phyloP scores from a whole-genome alignment of 2,329 filamentous ascomycete genomes.

The Stemphylium beticola region DNA sequence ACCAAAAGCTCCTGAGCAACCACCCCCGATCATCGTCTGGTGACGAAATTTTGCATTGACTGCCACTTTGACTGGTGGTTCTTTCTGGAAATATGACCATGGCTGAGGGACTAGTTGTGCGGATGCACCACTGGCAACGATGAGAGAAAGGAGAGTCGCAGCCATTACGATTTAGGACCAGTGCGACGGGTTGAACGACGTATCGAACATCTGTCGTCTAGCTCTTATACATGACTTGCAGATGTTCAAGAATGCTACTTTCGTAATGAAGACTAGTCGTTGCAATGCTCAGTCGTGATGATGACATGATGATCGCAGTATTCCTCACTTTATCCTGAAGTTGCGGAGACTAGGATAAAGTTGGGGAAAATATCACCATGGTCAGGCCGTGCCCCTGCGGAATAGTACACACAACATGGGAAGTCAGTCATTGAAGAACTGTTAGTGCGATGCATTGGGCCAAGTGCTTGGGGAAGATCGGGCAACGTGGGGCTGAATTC shows the following conservation, averaged over 20 bases:
- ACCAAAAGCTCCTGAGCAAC: slow-evolving; percentile 15
- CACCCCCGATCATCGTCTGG: slow-evolving; percentile 14
- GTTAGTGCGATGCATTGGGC: neutral
- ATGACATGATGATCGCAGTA: neutral
- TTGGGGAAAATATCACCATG: neutral
- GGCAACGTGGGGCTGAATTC: neutral
- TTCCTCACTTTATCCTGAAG: neutral
- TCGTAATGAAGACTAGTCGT: too few species aligned
- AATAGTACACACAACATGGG: neutral
- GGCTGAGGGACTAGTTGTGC: slow-evolving; percentile 9
- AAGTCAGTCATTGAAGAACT: neutral
- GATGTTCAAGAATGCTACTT: too few species aligned
- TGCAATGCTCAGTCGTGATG: neutral
- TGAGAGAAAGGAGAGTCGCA: neutral
- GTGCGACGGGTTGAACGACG: too few species aligned
- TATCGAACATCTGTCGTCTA: too few species aligned
- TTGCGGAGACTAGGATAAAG: neutral
- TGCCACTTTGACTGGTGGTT: slow-evolving; percentile 1
- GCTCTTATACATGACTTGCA: too few species aligned
- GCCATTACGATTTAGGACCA: neutral
- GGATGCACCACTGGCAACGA: neutral
- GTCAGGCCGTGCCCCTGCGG: neutral
- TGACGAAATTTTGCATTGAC: slow-evolving; percentile 6
- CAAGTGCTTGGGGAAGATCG: neutral
- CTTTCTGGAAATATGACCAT: slow-evolving; percentile 7